Base-by-base conservation (phyloP, 805 yeast genomes). In the Lachancea waltii region DNA sequence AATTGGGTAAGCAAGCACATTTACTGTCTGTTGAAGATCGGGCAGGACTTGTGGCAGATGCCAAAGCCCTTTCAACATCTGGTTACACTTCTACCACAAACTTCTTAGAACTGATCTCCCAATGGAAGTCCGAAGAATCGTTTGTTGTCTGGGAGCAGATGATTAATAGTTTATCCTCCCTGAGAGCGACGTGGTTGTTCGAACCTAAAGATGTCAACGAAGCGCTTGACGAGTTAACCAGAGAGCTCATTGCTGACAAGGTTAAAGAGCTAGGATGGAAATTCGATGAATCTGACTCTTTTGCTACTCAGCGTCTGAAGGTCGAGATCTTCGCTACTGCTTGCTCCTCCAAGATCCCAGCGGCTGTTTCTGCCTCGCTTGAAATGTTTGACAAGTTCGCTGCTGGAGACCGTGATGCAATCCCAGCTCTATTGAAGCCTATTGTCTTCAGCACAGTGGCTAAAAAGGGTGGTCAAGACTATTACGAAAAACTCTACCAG, bases 1-100 rank as follows among this genome's bases (percentile, higher is more conserved):
- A 79, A 56, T 69, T 83, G 49, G 85, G 85, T 38, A 55, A 72
- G 44, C 71, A 70, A 28, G 68, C 68, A 8, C 77, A 77, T 28
- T 63, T 71, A 49, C 69, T 84, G 50, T 70, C 85, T 8, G 81
- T 79, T 36, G 84, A 80, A 56, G 94, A 84, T 61, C 76, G 85
- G 61, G 77, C 81, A 40, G 90, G 89, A 30, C 69, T 81, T 49
- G 81, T 83, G 33, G 82, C 89, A n/a, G 94, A 84, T 63, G 84
- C 84, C 14, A 76, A 73, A 36, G 73, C 85, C 7, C 68, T 82
- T 48, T 76, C 90, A 4, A 64, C 78, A 19, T 77, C 90, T 14
- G 92, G 92, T 21, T 72, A 73, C 50, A 74, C 80, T 40, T 66
- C 79, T 18, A 75, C 87, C 23, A 66, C 75, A 3, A 77, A 70